A percentile compares a stretch with the other conserved stretches of the same genome.
These are phyloP conservation scores for Russula compacta DNA, from an alignment of 768 basidiomycete species.

Conservation along the genomic window DNA sequence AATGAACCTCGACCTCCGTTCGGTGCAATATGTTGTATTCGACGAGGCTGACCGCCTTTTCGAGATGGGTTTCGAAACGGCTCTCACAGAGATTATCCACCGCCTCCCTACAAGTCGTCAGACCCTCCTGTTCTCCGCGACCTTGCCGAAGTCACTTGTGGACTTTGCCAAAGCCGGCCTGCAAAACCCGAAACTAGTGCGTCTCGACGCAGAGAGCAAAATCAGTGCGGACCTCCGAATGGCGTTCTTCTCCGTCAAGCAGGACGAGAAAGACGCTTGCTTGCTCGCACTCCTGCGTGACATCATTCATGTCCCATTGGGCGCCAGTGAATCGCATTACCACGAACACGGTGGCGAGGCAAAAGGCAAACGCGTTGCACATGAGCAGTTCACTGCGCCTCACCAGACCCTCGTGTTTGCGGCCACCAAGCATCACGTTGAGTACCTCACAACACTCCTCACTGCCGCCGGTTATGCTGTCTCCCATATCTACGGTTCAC, in stretches of 20 bases:
- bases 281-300: constrained; percentile 77
- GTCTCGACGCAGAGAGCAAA: constrained; percentile 94
- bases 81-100: constrained; percentile 84
- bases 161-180: constrained; percentile 99
- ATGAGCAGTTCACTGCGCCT: constrained; percentile 47
- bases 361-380: constrained; percentile 43
- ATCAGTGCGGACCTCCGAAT: constrained; percentile 89
- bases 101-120: constrained; percentile 83
- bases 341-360: constrained; percentile 27
- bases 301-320: constrained; percentile 73
- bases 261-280: constrained; percentile 90
- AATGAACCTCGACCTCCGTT: constrained; percentile 88
- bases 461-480: constrained; percentile 76
- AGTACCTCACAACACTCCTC: constrained; percentile 78
- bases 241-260: constrained; percentile 90
- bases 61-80: constrained; percentile 94
- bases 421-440: constrained; percentile 98
- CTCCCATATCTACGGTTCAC: constrained; percentile 91
- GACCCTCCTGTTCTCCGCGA: constrained; percentile 93
- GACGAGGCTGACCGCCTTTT: constrained; percentile 98
- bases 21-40: constrained; percentile 85
- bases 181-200: constrained; percentile 85
- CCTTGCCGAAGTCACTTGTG: constrained; percentile 88
- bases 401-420: constrained; percentile 93
- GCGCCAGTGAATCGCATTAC: constrained; percentile 26